phyloP scores from a whole-genome alignment of 768 basidiomycete species.

The Pleurotus djamor region DNA sequence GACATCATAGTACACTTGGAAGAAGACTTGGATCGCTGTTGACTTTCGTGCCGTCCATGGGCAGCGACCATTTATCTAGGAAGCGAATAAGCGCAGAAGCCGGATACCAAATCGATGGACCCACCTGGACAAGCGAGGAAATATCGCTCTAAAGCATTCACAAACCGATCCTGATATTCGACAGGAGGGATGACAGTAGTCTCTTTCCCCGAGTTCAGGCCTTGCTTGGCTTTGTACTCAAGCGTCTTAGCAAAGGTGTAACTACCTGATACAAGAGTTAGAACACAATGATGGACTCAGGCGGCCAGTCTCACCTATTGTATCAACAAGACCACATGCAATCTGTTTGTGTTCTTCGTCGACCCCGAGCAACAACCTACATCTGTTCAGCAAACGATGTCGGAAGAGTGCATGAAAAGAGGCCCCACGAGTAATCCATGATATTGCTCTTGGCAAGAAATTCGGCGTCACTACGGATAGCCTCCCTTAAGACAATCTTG shows the following conservation, averaged over 20 bases:
- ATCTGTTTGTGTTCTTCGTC: constrained; percentile 67
- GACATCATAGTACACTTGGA: constrained; percentile 38
- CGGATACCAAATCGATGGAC: constrained; percentile 5
- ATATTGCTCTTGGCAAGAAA: constrained; percentile 76
- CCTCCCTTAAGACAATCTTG: constrained; percentile 67
- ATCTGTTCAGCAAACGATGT: background rate
- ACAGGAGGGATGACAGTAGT: constrained; percentile 79
- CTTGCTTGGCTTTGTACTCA: constrained; percentile 84
- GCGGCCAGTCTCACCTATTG: constrained; percentile 51
- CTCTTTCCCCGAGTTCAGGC: constrained; percentile 66
- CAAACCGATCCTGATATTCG: constrained; percentile 79
- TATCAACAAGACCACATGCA: constrained; percentile 80
- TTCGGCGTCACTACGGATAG: constrained; percentile 67
- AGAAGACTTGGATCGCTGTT: constrained; percentile 35
- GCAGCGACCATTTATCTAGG: constrained; percentile 50
- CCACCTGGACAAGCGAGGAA: constrained; percentile 76
- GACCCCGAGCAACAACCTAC: constrained; percentile 69
- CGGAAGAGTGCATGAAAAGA: constrained; percentile 8
- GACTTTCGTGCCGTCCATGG: constrained; percentile 34
- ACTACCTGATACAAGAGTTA: constrained; percentile 45
- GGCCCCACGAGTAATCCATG: constrained; percentile 87
- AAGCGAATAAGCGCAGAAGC: background rate
- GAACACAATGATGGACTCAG: background rate
- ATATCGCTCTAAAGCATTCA: constrained; percentile 69
- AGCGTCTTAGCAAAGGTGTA: constrained; percentile 86